phyloP scores from a whole-genome alignment of 345 rosid species.

The Citrus cavaleriei region DNA sequence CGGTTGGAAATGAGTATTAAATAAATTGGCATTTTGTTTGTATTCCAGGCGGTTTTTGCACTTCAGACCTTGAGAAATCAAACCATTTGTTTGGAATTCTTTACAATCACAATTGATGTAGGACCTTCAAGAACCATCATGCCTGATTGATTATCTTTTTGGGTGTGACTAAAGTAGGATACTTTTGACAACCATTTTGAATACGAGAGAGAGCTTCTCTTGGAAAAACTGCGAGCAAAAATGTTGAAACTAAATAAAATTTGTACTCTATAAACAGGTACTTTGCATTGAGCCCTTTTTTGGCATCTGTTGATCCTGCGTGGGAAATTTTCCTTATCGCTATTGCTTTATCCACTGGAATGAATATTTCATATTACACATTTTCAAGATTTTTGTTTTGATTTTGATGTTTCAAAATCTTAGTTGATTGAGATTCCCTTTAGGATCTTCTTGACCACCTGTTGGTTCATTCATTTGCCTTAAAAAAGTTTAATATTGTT shows the following conservation, averaged over 20 bases:
- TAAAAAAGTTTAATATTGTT: no score
- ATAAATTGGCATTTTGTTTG: constrained; percentile 22
- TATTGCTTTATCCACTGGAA: neutral
- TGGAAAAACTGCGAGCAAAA: neutral
- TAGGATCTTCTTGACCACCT: neutral
- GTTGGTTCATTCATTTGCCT: no score
- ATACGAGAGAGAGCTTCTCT: constrained; percentile 1
- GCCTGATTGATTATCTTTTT: neutral
- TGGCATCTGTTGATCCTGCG: neutral
- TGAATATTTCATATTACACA: neutral
- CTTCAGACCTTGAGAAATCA: constrained; percentile 4
- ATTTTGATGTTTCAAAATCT: neutral
- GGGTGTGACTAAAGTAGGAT: constrained; percentile 16
- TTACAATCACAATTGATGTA: constrained; percentile 21
- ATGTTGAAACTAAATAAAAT: constrained; percentile 8
- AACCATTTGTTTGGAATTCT: constrained; percentile 14
- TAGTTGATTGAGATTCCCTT: neutral
- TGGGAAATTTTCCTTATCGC: neutral
- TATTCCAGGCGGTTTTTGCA: constrained; percentile 20
- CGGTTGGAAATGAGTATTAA: constrained; percentile 3
- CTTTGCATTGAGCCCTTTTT: neutral
- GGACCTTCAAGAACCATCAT: constrained; percentile 8
- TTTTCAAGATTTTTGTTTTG: neutral
- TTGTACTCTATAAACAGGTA: constrained; percentile 8
- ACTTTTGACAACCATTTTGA: constrained; percentile 1